Evolutionary conservation across 225 moss, liverwort and hornwort genomes (phyloP).

Genomic region (Straminergon stramineum): DNA sequence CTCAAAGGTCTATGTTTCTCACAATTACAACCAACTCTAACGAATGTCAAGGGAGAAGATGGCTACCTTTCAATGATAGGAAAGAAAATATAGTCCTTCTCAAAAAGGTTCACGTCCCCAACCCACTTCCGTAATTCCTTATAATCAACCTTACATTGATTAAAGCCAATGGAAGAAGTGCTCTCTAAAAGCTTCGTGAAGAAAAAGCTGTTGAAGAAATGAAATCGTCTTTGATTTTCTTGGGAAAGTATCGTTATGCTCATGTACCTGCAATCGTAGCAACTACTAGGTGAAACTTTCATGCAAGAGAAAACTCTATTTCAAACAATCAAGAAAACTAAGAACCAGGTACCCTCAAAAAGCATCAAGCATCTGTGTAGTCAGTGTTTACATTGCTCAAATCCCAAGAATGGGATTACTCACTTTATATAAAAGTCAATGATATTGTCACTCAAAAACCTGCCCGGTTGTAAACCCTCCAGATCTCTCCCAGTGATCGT

Average conservation of each 20-base stretch:
- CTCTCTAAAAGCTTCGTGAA: not conserved
- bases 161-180: fast-evolving
- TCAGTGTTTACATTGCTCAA: not conserved
- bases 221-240: fast-evolving
- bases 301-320: not conserved
- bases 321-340: not conserved
- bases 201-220: not conserved
- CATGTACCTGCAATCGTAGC: not conserved
- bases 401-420: not conserved
- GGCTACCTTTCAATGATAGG: not conserved
- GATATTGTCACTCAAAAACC: not conserved
- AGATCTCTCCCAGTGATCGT: not conserved
- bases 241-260: fast-evolving
- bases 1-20: fast-evolving
- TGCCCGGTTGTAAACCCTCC: not conserved
- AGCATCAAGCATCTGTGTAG: not conserved
- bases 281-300: not conserved
- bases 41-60: not conserved
- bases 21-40: not conserved
- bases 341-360: not conserved
- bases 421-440: not conserved
- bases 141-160: not conserved
- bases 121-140: not conserved
- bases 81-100: not conserved
- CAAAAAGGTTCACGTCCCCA: not conserved